phyloP scores from a whole-genome alignment of 306 rosid species.

The Dryas octopetala region DNA sequence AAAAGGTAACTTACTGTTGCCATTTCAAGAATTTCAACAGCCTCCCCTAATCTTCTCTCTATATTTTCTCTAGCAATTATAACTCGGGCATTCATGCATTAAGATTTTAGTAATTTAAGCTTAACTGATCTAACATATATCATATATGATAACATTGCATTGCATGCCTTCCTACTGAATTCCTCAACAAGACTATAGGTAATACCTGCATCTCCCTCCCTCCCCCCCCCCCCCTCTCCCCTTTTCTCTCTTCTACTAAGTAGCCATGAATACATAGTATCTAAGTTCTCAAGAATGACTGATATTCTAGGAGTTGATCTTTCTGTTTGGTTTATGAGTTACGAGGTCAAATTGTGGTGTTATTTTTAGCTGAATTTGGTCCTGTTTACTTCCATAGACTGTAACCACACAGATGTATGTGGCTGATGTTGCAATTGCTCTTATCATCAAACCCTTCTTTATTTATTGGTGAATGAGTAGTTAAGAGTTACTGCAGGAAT shows the following conservation, averaged over 20 bases:
- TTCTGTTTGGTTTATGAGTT: background rate
- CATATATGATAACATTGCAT: slow-evolving; percentile 3
- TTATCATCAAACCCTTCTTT: too few species aligned
- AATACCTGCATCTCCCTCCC: background rate
- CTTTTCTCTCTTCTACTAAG: background rate
- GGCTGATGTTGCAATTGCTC: too few species aligned
- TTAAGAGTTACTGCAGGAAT: too few species aligned
- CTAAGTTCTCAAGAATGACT: background rate
- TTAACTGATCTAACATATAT: background rate
- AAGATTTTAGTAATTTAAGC: background rate
- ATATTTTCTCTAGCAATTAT: slow-evolving; percentile 42
- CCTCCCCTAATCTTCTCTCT: slow-evolving; percentile 73
- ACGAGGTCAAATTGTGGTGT: too few species aligned
- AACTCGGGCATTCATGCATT: slow-evolving; percentile 56
- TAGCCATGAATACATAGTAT: slow-evolving; percentile 9
- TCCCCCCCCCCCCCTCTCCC: background rate
- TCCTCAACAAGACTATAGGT: slow-evolving; percentile 59
- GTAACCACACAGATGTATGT: too few species aligned
- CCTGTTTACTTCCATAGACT: too few species aligned
- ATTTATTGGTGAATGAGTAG: too few species aligned
- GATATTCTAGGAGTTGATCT: background rate
- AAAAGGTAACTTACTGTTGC: slow-evolving; percentile 19
- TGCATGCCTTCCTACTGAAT: slow-evolving; percentile 48
- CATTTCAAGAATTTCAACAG: slow-evolving; percentile 58
- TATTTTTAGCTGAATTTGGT: too few species aligned